Base-by-base conservation (phyloP, 2,329 filamentous ascomycete genomes). In the Sarocladium brachiariae region DNA sequence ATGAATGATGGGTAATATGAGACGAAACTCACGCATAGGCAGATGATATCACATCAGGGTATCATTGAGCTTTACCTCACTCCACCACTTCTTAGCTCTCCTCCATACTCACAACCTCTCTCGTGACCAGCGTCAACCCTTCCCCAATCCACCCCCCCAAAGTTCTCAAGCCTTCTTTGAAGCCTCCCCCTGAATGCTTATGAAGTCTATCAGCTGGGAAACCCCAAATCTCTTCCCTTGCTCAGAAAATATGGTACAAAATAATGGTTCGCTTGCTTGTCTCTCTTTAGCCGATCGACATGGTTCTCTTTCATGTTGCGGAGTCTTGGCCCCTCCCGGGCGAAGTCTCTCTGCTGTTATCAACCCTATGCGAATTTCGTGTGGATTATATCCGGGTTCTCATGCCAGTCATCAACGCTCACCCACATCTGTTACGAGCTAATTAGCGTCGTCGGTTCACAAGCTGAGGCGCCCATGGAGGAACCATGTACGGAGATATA, bases 341-440 rank as follows among this genome's bases (percentile, higher is more conserved):
- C 34, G 11, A 37, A 18, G 9, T 37, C 16, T 37, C 11, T 18
- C 37, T 16, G 18, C 19, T 21, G 6, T 4, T 13, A 19, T 9
- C 4, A 18, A 21, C 6, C 33, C 70, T 77, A 96, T 62, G 89
- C 91, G 70, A 97, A 96, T 71, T 96, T 97, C 64, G 89, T 93
- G 71, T 97, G 92, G 65, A 99, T 97, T 62, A 99, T 93, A 65
- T 99, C 92, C 16, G 93, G 93, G 66, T 99, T 96, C 78, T 99
- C 93, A 68, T 99, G 93, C 93, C 93, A 99, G 75, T 99, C 93
- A 65, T 97, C 93, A 65, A 96, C 92, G 71, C 90, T 96, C 63
- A 99, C 93, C 90, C 93, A 97, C 93, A 99, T 99, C 92, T 96
- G 66, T 52, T 33, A 63, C 59, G 43, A 45, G 30, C 14, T 21